phyloP scores from a whole-genome alignment of 257 asterid species.

The Verbascum thapsus region DNA sequence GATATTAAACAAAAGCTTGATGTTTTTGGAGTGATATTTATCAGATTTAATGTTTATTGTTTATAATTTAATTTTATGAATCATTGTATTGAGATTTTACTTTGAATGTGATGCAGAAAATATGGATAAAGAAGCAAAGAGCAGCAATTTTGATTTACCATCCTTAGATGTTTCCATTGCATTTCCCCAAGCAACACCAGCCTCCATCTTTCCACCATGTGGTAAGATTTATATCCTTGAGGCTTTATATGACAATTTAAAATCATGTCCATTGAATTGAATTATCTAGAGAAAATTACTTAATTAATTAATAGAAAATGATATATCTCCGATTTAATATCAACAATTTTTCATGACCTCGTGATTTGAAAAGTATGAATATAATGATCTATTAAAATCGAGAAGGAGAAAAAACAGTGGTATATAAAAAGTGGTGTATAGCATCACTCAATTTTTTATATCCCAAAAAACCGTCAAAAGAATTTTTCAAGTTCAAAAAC shows the following conservation, averaged over 20 bases:
- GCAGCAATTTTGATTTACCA: slow-evolving; percentile 72
- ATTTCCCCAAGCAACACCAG: slow-evolving; percentile 98
- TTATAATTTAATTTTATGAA: neutral
- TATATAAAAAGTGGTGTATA: no score
- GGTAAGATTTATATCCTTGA: slow-evolving; percentile 42
- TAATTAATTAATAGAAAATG: no score
- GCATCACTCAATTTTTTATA: no score
- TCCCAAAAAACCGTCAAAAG: no score
- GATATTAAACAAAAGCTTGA: neutral
- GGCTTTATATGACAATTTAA: neutral
- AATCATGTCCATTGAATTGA: slow-evolving; percentile 9
- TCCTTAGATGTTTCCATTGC: slow-evolving; percentile 80
- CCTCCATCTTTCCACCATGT: slow-evolving; percentile 79
- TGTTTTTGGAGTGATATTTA: neutral
- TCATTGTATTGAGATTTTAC: slow-evolving; percentile 24
- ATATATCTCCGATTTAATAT: no score
- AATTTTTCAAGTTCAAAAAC: no score
- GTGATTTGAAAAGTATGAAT: no score
- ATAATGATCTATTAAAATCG: no score
- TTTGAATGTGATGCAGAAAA: slow-evolving; percentile 46
- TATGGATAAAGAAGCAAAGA: slow-evolving; percentile 54
- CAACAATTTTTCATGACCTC: no score
- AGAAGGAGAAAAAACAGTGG: no score
- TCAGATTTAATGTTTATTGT: neutral
- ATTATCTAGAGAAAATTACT: neutral